Evolutionary conservation across 2,329 filamentous ascomycete species (phyloP), one percentile per base, ranked within the genome.

Genomic region (Tolypocladium ovalisporum): DNA sequence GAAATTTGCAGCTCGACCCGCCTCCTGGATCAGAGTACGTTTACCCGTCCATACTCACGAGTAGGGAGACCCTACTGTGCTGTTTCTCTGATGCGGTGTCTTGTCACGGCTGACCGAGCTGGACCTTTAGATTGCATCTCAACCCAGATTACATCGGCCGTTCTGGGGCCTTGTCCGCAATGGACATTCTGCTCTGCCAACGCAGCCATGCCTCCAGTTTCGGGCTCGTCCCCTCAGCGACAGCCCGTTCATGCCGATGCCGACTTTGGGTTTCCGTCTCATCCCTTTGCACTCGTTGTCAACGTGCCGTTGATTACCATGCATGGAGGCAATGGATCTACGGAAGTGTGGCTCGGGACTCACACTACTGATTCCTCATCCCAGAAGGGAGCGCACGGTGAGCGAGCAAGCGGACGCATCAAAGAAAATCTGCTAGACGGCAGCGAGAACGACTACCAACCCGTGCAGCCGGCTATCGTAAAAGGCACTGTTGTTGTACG

Each of bases 1-100:
- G 79, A 1, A 86, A 85, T 60, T 71, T 85, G 37, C 82, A 86
- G 60, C 83, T 86, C 64, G 82, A 85, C 61, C 73, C 83, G 0
- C 81, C 80, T 0, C 75, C 80, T 2, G 75, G 78, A 0, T 67
- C 70, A 0, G 67, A 79, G 49, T 78, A 74, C 60, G 82, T 83
- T 56, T 69, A 73, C 22, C 67, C 73, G 1, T 70, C 70, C 4
- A 79, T 85, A 32, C 83, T 84, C 57, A 66, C 78, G 13, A 86
- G 81, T 83, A 67, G 54, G 71, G 61, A 35, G n/a, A 37, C 13
- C 19, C 9, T 24, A 34, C 12, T 37, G 7, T 15, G 15, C 36
- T 37, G 36, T 15, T n/a, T n/a, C n/a, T n/a, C 13, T 37, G 12
- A 37, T 19, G 2, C 17, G 36, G 36, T 37, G 36, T 15, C 17